Conservation (phyloP, 192 early-diverging fungal genomes). For the Podila epigama region DNA sequence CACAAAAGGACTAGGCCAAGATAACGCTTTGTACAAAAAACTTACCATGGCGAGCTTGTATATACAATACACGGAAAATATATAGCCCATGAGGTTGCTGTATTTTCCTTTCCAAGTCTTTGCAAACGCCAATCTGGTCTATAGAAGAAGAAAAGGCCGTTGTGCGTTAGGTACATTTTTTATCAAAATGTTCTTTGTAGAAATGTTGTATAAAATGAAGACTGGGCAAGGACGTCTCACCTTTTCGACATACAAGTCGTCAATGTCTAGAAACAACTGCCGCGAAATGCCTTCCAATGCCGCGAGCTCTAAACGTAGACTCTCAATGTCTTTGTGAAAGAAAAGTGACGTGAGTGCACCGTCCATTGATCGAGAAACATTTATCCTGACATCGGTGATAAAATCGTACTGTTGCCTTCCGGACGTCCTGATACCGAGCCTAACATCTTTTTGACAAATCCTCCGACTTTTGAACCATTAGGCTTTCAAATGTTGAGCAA, state of each 20-base stretch:
- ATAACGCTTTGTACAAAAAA: background rate
- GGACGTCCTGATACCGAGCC: slow-evolving; percentile 38
- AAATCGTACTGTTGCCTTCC: slow-evolving; percentile 21
- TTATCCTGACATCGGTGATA: background rate
- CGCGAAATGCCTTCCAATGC: slow-evolving; percentile 71
- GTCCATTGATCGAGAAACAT: no score
- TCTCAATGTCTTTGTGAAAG: slow-evolving; percentile 51
- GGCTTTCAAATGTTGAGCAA: no score
- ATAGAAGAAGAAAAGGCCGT: background rate
- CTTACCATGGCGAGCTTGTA: slow-evolving; percentile 84
- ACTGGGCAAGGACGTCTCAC: slow-evolving; percentile 25
- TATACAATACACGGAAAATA: slow-evolving; percentile 90
- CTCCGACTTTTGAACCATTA: slow-evolving; percentile 55
- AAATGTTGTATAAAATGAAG: background rate
- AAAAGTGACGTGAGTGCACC: background rate
- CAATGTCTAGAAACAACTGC: slow-evolving; percentile 81
- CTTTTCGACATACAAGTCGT: slow-evolving; percentile 80
- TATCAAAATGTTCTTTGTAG: background rate
- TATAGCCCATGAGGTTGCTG: slow-evolving; percentile 82
- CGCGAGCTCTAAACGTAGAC: slow-evolving; percentile 57
- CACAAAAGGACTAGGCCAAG: background rate
- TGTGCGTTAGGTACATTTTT: no score
- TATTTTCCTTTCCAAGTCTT: slow-evolving; percentile 81
- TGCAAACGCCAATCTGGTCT: slow-evolving; percentile 64
- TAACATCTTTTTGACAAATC: slow-evolving; percentile 65